Base-by-base conservation (phyloP, 192 early-diverging fungal species). In the Radiomyces spectabilis region DNA sequence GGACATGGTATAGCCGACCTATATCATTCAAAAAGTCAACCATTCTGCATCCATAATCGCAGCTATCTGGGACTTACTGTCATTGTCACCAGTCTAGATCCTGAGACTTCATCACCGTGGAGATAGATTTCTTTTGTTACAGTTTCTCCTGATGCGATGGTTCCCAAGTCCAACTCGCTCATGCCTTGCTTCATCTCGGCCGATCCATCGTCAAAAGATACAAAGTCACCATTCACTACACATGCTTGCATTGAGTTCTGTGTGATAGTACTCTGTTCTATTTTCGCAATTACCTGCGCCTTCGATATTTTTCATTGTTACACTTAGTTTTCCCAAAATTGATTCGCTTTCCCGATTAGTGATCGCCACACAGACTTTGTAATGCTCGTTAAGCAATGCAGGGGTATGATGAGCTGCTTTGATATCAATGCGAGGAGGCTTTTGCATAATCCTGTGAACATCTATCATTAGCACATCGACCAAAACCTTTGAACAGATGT, bases 331-430 rank as follows among this genome's bases (percentile, higher is more conserved):
- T 12, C 73, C 84, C 35, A 82, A 62, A 9, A 90, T 67, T 7
- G 76, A 55, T 21, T 81, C 75, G 1, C 40, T 19, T 54, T 90
- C 88, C 8, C 78, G 69, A 59, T 87, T 90, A 13, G 63, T 64
- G 2, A 88, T 52, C n/a, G 63, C 76, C n/a, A 90, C 58, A 26
- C 61, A 59, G 10, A 90, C 55, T 13, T 72, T 73, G 53, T 81
- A 85, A 13, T 74, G 59, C 51, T 88, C 86, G 47, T 90, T 82
- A 46, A 90, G 50, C n/a, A 82, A 60, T 1, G 81, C 82, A 15
- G 86, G 86, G 1, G 85, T 63, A 19, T 52, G 53, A 48, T 87
- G 78, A 1, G 63, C 53, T 1, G 77, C 55, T 27, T 59, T 48
- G 27, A 90, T 69, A 32, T 70, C 64, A 0, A 90, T 47, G 22